A percentile compares a stretch with the other conserved stretches of the same genome.
These are phyloP conservation scores for Macaranga tanarius DNA, from an alignment of 441 rosid genomes.

Conservation along the genomic window DNA sequence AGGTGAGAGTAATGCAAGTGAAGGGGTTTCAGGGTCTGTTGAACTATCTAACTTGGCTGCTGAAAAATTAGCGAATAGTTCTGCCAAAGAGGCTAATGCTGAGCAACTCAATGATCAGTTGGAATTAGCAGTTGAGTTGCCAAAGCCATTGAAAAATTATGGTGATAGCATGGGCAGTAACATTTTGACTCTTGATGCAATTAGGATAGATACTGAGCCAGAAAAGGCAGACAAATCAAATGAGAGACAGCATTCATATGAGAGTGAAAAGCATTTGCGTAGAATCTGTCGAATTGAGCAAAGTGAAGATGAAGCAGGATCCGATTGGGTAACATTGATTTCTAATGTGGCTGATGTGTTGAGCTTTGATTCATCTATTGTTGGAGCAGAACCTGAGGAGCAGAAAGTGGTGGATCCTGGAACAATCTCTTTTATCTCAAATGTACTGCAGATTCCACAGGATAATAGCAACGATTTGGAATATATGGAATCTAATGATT, in stretches of 20 bases:
- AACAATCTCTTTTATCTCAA: slow-evolving; percentile 38
- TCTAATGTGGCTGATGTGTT: slow-evolving; percentile 56
- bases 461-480: slow-evolving; percentile 26
- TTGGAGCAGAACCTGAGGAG: slow-evolving; percentile 32
- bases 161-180: slow-evolving; percentile 43
- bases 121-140: slow-evolving; percentile 44
- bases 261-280: slow-evolving; percentile 36
- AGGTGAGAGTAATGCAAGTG: slow-evolving; percentile 27
- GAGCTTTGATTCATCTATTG: slow-evolving; percentile 52
- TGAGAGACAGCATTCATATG: slow-evolving; percentile 33
- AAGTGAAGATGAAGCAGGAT: slow-evolving; percentile 36
- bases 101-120: slow-evolving; percentile 38
- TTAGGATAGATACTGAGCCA: slow-evolving; percentile 26
- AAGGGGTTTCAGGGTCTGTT: slow-evolving; percentile 28
- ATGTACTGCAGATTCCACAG: slow-evolving; percentile 39
- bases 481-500: slow-evolving; percentile 28
- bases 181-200: slow-evolving; percentile 29
- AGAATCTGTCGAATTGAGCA: slow-evolving; percentile 33
- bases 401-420: slow-evolving; percentile 43
- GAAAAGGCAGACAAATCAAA: slow-evolving; percentile 30
- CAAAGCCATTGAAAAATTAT: slow-evolving; percentile 40
- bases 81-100: slow-evolving; percentile 37
- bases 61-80: slow-evolving; percentile 34
- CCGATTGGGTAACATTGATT: slow-evolving; percentile 53
- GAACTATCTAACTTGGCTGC: slow-evolving; percentile 22